Conservation (phyloP, 371 early-diverging fungal species). For the Mortierella sp. region DNA sequence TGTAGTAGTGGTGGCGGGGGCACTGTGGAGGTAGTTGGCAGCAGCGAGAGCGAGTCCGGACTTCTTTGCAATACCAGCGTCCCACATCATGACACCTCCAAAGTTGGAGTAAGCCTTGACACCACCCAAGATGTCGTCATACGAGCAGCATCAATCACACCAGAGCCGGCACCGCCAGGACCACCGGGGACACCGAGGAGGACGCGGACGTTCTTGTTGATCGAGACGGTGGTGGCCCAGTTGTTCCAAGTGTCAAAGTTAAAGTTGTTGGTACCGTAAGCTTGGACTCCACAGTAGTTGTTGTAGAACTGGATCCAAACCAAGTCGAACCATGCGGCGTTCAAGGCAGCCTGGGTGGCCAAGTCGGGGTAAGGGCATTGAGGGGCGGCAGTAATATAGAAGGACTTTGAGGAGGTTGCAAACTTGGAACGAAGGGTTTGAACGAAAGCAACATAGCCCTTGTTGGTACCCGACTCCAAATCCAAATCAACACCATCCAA, state of each 20-base stretch:
- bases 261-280: constrained; percentile 62
- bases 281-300: constrained; percentile 70
- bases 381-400: constrained; percentile 79
- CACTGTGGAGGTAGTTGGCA: constrained; percentile 20
- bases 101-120: constrained; percentile 59
- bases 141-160: constrained; percentile 63
- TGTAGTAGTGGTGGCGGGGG: constrained; percentile 21
- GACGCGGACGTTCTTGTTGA: constrained; percentile 71
- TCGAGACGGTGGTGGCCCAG: constrained; percentile 69
- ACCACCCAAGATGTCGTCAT: constrained; percentile 47
- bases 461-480: constrained; percentile 17
- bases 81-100: constrained; percentile 80
- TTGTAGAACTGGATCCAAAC: constrained; percentile 85
- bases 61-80: constrained; percentile 17
- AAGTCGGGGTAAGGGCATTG: constrained; percentile 76
- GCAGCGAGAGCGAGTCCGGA: constrained; percentile 32
- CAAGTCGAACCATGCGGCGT: constrained; percentile 36
- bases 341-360: constrained; percentile 16
- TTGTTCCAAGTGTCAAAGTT: constrained; percentile 75
- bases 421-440: constrained; percentile 62
- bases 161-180: constrained; percentile 67
- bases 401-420: constrained; percentile 53
- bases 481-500: constrained; percentile 83
- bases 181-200: constrained; percentile 75
- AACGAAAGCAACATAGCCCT: constrained; percentile 57